Base-by-base conservation (phyloP, 2,329 filamentous ascomycete genomes). In the Fusarium chaquense region DNA sequence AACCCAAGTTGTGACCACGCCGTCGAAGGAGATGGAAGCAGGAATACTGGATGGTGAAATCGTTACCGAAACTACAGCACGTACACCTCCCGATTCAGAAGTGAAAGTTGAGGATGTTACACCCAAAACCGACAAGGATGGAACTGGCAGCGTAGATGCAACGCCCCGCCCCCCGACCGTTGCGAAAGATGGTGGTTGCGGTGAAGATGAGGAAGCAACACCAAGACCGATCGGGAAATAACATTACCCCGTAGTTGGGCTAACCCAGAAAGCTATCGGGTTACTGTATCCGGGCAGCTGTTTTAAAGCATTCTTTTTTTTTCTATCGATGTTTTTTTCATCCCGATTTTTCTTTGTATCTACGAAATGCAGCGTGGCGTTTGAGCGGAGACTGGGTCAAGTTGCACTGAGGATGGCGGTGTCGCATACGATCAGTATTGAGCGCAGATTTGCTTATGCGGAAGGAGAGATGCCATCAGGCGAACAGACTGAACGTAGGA, bases 1-100 rank as follows among this genome's bases (percentile, higher is more conserved):
- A n/a, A 86, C 85, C 5, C 83, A 86, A 73, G 82, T 85, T 15
- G 78, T 76, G 44, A 85, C 83, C 11, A 87, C 84, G 18, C 84
- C 86, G 2, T 82, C 80, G 3, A 81, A 81, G 43, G 83, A 85
- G 61, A 65, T 78, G 58, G 76, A 73, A 65, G 72, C 74, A 52
- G 78, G 77, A 15, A 53, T 77, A 11, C 66, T 81, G 26, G 73
- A 71, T 20, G 63, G 61, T 26, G 65, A 69, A 30, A 33, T 52
- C 13, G 28, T 52, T 45, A 57, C 53, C 18, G 26, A 51, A 40
- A 58, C 53, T 13, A 55, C 67, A 26, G 61, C 68, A 24, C 69
- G 62, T 47, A 77, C 75, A n/a, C 75, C 73, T 24, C 76, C 74
- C 18, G 71, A 76, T 8, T 36, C 47, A 10, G 69, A 58, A 22